Base-by-base conservation (phyloP, 768 basidiomycete genomes). In the Xerocomellus chrysenteron region DNA sequence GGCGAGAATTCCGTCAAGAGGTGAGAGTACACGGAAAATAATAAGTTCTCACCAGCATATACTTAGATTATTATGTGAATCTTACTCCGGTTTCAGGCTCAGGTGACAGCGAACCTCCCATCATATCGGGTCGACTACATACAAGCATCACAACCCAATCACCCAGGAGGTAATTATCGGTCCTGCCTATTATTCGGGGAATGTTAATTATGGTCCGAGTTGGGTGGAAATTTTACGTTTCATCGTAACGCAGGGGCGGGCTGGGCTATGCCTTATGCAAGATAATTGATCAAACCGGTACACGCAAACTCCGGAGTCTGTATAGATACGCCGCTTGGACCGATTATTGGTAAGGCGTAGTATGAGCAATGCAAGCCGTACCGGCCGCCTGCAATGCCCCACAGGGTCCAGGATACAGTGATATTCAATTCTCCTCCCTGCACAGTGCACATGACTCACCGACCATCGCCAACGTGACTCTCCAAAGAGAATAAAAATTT, bases 141-240 rank as follows among this genome's bases (percentile, higher is more conserved):
- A 28, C 44, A 21, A 40, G 3, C 30, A 52, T 42, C 43, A 40
- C 39, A 21, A 35, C 4, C 35, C 52, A 50, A 39, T 39, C 47
- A 32, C 12, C 47, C 48, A 49, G 17, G 8, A 54, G 44, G 39
- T 5, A 17, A 37, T 30, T 11, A 46, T 49, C 32, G 28, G 24
- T 52, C 39, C 54, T 33, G 16, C 47, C 50, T 41, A 50, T 55
- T 30, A 54, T 44, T 36, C 17, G 26, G 26, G 10, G 26, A 52
- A 52, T 50, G 43, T 24, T 35, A 37, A 37, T 14, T 45, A 45
- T 41, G 28, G 45, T 32, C 39, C 33, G 48, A 52, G 12, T 42
- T 37, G 62, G 62, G 49, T 52, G 47, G 39, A 41, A 44, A 26
- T 59, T 68, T 68, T 68, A 68, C 66, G 66, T 68, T 45, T 58